These are phyloP conservation scores for Penicillium oxalicum DNA, from an alignment of 2,329 filamentous ascomycete genomes.

Conservation along the genomic window DNA sequence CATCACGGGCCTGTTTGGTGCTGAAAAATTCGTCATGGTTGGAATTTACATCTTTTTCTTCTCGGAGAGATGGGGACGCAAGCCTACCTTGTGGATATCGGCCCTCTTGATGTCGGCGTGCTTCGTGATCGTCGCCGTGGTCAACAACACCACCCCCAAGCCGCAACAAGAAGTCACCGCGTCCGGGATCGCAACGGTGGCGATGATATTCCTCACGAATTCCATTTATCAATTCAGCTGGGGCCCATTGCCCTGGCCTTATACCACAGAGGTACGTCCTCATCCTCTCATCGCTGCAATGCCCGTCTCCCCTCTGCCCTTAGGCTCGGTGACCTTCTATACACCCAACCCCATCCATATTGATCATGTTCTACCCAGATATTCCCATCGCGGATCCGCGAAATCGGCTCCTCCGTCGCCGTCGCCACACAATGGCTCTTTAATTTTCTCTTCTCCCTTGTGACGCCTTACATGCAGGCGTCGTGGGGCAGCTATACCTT, in stretches of 20 bases:
- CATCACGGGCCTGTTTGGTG: constrained; percentile 47
- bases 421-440: constrained; percentile 37
- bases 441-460: constrained; percentile 40
- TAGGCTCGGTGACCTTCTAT: too few relatives aligned
- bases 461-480: constrained; percentile 38
- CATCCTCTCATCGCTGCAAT: background rate
- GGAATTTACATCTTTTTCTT: constrained; percentile 46
- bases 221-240: constrained; percentile 30
- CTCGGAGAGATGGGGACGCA: constrained; percentile 47
- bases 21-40: constrained; percentile 47
- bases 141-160: constrained; percentile 40
- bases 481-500: constrained; percentile 37
- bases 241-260: constrained; percentile 34
- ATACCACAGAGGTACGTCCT: constrained; percentile 24
- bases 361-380: constrained; percentile 18
- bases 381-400: constrained; percentile 37
- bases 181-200: constrained; percentile 42
- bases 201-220: constrained; percentile 43
- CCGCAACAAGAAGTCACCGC: constrained; percentile 30
- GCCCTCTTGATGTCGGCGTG: constrained; percentile 46
- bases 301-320: background rate
- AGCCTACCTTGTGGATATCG: constrained; percentile 44
- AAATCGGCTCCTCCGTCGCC: constrained; percentile 34
- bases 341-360: too few relatives aligned
- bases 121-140: constrained; percentile 47